These are phyloP conservation scores for Rhizopus sp. DNA, from an alignment of 371 early-diverging fungal species.

Conservation along the genomic window DNA sequence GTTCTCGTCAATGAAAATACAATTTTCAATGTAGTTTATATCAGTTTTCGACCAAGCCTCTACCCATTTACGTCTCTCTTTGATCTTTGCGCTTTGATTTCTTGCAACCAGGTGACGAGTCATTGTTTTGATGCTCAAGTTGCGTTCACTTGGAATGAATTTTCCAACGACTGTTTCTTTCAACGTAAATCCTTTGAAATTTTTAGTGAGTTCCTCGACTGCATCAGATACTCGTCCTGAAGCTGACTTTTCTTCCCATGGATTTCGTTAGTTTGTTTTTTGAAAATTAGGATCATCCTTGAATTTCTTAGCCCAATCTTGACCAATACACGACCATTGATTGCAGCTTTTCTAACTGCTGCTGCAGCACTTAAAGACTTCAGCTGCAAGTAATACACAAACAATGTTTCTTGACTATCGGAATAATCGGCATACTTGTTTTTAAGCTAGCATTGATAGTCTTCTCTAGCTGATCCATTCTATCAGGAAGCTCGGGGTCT, in stretches of 20 bases:
- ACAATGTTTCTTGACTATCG: constrained; percentile 2
- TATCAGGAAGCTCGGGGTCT: not conserved
- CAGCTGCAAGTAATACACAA: constrained; percentile 7
- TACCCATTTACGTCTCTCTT: constrained; percentile 11
- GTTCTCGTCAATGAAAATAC: constrained; percentile 5
- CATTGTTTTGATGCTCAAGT: constrained; percentile 7
- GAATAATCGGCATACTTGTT: constrained; percentile 3
- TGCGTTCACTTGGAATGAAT: constrained; percentile 1
- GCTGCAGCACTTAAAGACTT: constrained; percentile 5
- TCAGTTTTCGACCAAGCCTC: constrained; percentile 11
- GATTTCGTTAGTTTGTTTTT: too few relatives aligned
- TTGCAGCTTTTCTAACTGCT: not conserved
- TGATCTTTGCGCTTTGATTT: constrained; percentile 13
- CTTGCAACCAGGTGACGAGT: constrained; percentile 8
- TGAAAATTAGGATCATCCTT: not conserved
- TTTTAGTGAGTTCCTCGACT: not conserved
- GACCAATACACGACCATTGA: too few relatives aligned
- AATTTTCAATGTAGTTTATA: constrained; percentile 10
- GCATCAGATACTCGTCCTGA: not conserved
- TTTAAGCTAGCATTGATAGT: not conserved
- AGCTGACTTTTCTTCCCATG: too few relatives aligned
- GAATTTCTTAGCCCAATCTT: too few relatives aligned
- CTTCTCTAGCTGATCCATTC: constrained; percentile 3
- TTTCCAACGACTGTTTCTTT: constrained; percentile 13
- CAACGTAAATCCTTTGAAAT: constrained; percentile 1